phyloP scores from a whole-genome alignment of 208 protist genomes.

The Wallacemonas sp. region DNA sequence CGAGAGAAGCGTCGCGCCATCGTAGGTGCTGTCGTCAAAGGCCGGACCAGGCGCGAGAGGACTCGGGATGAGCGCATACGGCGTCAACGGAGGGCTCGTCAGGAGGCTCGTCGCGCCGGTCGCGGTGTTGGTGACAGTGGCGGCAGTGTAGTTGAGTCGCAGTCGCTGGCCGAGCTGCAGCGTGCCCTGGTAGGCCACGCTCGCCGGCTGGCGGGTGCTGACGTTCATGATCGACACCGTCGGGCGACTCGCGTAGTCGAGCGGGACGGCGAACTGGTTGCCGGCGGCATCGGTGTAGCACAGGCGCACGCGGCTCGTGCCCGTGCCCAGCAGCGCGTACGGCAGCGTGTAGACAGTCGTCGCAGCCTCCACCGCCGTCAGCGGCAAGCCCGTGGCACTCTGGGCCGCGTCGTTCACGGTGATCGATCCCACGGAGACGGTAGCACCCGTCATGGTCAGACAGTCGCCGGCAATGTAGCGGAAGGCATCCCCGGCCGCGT shows the following conservation, averaged over 20 bases:
- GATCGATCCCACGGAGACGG: constrained; percentile 38
- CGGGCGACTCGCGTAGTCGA: constrained; percentile 32
- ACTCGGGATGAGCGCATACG: constrained; percentile 46
- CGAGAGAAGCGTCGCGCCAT: constrained; percentile 50
- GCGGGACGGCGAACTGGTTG: constrained; percentile 80
- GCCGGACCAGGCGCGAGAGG: constrained; percentile 54
- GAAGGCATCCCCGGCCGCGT: constrained; percentile 28
- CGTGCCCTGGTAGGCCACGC: constrained; percentile 24
- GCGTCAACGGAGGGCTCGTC: constrained; percentile 24
- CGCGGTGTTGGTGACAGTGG: constrained; percentile 23
- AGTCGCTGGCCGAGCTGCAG: constrained; percentile 73
- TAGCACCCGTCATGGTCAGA: constrained; percentile 34
- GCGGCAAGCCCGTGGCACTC: constrained; percentile 30
- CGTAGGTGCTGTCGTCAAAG: constrained; percentile 64
- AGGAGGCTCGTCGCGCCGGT: constrained; percentile 21
- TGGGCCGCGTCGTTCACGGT: constrained; percentile 53
- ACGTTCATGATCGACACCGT: constrained; percentile 45
- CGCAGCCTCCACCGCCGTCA: constrained; percentile 22
- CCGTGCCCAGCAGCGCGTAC: constrained; percentile 52
- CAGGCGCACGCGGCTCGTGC: constrained; percentile 58
- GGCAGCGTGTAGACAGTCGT: constrained; percentile 38
- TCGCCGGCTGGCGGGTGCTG: constrained; percentile 37
- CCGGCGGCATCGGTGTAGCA: constrained; percentile 83
- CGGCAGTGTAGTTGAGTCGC: constrained; percentile 52
- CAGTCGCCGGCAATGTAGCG: constrained; percentile 53